Evolutionary conservation across 2,329 filamentous ascomycete species (phyloP), one percentile per base, ranked within the genome.

Genomic region (Xylaria sp.): DNA sequence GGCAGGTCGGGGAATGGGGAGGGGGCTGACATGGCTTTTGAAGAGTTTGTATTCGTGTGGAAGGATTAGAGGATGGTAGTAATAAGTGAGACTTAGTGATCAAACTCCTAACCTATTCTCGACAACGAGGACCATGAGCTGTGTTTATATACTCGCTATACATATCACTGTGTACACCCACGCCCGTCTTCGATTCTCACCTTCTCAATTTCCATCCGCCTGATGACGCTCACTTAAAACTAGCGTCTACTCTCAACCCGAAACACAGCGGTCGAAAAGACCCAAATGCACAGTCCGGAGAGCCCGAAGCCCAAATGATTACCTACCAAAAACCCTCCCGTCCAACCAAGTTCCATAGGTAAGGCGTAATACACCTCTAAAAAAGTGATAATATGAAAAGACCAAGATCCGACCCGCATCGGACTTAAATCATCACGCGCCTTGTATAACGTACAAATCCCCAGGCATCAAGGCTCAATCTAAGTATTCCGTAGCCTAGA

Each of bases 1-100:
- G 63, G 67, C 4, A 68, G 57, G 47, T 64, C 52, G 6, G 68
- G 67, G 51, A 65, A 65, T 6, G 64, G 56, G n/a, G 57, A 61
- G 11, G 53, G 17, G 2, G 44, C 23, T 3, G 65, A 61, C 56
- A 66, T 66, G 27, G 37, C 35, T 60, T 17, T n/a, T 2, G 31
- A 13, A 33, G 15, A 27, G 33, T 43, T 23, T 5, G n/a, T 23
- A 15, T 23, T 13, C 11, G 27, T 17, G 11, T 21, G 17, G 11
- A 6, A 7, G 15, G 8, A 27, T 13, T 2, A 6, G 3, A 38
- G 19, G 35, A 25, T 41, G 23, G 15, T 9, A 15, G n/a, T n/a
- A 3, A 27, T 31, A 17, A 29, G 7, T 10, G 13, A 41, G 1
- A 21, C 23, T 3, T 27, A 5, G n/a, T 21, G 3, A 17, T 37